Conservation (phyloP, 306 rosid genomes). For the Leucaena leucocephala region DNA sequence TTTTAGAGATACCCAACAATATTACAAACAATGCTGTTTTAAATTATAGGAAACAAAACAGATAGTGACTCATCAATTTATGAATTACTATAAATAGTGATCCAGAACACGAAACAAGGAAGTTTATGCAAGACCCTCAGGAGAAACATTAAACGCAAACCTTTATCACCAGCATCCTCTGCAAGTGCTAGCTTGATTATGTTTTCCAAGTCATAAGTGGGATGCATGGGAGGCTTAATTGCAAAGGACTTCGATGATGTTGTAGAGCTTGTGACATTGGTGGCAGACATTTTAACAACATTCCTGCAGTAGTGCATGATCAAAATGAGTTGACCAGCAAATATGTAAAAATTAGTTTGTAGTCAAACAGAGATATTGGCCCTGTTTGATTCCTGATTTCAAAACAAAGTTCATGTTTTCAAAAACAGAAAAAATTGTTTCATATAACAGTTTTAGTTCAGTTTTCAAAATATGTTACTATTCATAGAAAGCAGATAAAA, state of each 20-base stretch:
- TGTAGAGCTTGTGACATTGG: slow-evolving; percentile 38
- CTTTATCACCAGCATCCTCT: slow-evolving; percentile 84
- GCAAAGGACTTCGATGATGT: slow-evolving; percentile 52
- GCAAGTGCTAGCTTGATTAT: slow-evolving; percentile 76
- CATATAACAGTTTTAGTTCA: background rate
- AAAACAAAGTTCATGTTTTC: background rate
- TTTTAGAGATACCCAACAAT: background rate
- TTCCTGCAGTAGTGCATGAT: slow-evolving; percentile 44
- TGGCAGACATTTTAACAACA: slow-evolving; percentile 57
- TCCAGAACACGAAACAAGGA: background rate
- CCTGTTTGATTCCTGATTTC: background rate
- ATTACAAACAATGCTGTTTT: background rate
- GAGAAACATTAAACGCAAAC: slow-evolving; percentile 43
- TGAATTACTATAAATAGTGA: background rate
- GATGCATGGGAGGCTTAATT: slow-evolving; percentile 81
- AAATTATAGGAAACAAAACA: slow-evolving; percentile 1
- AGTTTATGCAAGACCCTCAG: slow-evolving; percentile 3
- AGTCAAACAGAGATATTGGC: background rate
- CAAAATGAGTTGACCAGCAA: slow-evolving; percentile 28
- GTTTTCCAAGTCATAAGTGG: slow-evolving; percentile 82
- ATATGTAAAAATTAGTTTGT: background rate
- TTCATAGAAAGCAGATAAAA: background rate
- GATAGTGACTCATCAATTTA: background rate
- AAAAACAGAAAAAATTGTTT: background rate
- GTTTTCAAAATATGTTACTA: background rate